Base-by-base conservation (phyloP, 2,329 filamentous ascomycete species). In the Leptoxyphium fumago region DNA sequence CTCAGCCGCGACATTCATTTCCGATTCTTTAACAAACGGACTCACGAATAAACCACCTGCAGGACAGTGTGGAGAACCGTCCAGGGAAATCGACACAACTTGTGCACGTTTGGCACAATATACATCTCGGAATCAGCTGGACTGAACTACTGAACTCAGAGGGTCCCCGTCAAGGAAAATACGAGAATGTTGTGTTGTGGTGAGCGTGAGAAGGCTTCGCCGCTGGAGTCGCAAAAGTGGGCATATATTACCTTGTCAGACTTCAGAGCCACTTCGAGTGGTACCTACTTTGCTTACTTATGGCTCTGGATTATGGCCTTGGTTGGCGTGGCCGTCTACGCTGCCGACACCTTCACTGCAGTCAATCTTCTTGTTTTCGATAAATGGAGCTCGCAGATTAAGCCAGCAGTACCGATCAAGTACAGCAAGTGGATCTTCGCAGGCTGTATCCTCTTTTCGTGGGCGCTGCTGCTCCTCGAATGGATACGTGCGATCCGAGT, bases 361-460 rank as follows among this genome's bases (percentile, higher is more conserved):
- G 75, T 95, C 65, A 93, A 94, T 50, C 72, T 98, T 36, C 74
- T 98, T 42, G 83, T 75, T 45, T 95, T 94, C 66, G 78, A 93
- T 66, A 78, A 78, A 47, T 96, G 88, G 88, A 84, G 85, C 1
- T 85, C 83, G 43, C 74, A 84, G 52, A 82, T 96, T 53, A 67
- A 85, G 53, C 87, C 87, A 1, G 74, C 76, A 36, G 82, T 96
- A 51, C 75, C 79, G 2, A 78, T 93, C 57, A 68, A 77, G 41
- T 75, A 89, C 43, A 83, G 86, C 10, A 93, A 91, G 67, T 95
- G 88, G 87, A 88, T 98, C 61, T 98, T 96, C 61, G 82, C 85
- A 26, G 76, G 78, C 45, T 94, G 88, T 61, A 96, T 98, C 59
- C 82, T 96, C 50, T 71, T 91, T 30, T 96, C 88, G 9, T 88